Percentiles rank a stretch among this genome's conserved stretches.
Conservation (phyloP, 306 rosid species). For the Gynostemma pentaphyllum region DNA sequence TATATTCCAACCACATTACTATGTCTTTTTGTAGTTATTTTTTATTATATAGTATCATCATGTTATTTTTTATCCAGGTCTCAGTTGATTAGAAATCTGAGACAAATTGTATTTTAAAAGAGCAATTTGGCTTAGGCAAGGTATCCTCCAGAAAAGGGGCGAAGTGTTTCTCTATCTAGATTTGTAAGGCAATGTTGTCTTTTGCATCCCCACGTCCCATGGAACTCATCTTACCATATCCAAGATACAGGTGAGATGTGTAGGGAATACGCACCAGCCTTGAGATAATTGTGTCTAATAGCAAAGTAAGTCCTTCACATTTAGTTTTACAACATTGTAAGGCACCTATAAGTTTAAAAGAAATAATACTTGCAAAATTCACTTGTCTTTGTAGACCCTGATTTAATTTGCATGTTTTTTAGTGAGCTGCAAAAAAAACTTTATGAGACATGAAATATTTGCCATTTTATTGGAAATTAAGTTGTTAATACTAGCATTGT, state of each 20-base stretch:
- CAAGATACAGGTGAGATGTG: slow-evolving; percentile 71
- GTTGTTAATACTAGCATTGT: too few species aligned
- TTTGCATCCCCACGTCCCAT: slow-evolving; percentile 6
- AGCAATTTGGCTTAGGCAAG: slow-evolving; percentile 32
- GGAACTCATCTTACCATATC: slow-evolving; percentile 15
- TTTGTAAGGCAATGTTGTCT: slow-evolving; percentile 55
- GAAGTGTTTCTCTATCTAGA: slow-evolving; percentile 48
- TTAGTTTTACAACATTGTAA: slow-evolving; percentile 4
- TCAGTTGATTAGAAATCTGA: slow-evolving; percentile 60
- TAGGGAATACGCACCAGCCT: slow-evolving; percentile 90
- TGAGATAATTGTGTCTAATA: slow-evolving; percentile 79
- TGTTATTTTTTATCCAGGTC: slow-evolving; percentile 27
- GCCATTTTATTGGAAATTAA: not conserved
- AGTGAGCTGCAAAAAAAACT: too few species aligned
- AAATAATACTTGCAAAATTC: not conserved
- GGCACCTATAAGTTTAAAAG: not conserved
- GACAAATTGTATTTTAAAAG: slow-evolving; percentile 45
- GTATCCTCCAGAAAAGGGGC: slow-evolving; percentile 49
- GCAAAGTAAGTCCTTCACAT: slow-evolving; percentile 65
- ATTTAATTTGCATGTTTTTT: not conserved
- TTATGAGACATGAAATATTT: not conserved
- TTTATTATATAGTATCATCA: slow-evolving; percentile 4
- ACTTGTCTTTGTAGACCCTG: not conserved
- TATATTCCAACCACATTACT: too few species aligned
- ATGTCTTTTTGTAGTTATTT: too few species aligned